Evolutionary conservation across 2,329 filamentous ascomycete genomes (phyloP).

Genomic region (Podosphaera aphanis): DNA sequence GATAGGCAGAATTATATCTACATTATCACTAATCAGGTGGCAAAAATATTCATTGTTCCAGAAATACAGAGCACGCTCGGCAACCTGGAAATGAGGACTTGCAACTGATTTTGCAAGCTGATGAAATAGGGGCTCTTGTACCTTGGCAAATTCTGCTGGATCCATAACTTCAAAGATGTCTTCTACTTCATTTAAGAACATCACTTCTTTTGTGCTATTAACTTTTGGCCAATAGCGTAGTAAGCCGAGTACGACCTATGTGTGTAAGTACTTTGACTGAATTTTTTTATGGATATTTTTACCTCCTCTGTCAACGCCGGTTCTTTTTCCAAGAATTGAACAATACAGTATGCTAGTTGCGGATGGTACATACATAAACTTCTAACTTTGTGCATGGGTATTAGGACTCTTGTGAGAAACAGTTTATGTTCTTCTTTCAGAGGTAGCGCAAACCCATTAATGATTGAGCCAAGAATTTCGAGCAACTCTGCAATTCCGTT

Average conservation of each 20-base stretch:
- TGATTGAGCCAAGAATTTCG: conserved; percentile 93
- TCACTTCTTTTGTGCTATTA: conserved; percentile 98
- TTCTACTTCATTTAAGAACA: conserved; percentile 98
- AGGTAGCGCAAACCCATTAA: conserved; percentile 91
- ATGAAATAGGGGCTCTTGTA: conserved; percentile 91
- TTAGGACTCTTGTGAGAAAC: conserved; percentile 76
- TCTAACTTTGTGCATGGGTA: conserved; percentile 94
- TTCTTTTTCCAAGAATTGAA: conserved; percentile 96
- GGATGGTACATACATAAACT: conserved; percentile 99
- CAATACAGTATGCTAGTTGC: conserved; percentile 93
- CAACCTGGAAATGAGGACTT: conserved; percentile 96
- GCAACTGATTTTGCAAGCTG: conserved; percentile 95
- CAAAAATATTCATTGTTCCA: conserved; percentile 99
- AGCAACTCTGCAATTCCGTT: conserved; percentile 93
- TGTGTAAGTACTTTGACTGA: not conserved
- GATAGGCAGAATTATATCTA: conserved; percentile 92
- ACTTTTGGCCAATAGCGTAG: conserved; percentile 97
- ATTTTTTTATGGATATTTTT: conserved; percentile 14
- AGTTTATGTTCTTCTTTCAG: conserved; percentile 98
- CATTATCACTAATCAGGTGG: conserved; percentile 95
- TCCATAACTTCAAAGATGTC: conserved; percentile 99
- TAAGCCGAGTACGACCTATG: conserved; percentile 70
- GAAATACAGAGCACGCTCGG: conserved; percentile 91
- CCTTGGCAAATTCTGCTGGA: conserved; percentile 91
- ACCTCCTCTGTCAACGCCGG: conserved; percentile 91